Percentiles rank a stretch among this genome's conserved stretches.
Conservation (phyloP, 2,329 filamentous ascomycete genomes). For the Orbilia javanica region DNA sequence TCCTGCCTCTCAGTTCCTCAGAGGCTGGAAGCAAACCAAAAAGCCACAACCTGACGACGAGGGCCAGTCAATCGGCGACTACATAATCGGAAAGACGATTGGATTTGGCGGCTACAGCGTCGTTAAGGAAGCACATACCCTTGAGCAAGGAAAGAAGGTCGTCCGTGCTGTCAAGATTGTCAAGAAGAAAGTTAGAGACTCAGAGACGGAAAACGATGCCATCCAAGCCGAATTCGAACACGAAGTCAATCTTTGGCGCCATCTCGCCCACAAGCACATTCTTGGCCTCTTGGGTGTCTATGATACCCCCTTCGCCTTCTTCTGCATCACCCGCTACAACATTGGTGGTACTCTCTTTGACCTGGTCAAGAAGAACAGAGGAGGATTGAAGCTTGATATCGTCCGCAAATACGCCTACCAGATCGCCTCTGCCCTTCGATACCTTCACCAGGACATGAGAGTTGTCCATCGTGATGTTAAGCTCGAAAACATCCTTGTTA, state of each 20-base stretch:
- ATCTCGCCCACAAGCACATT: slow-evolving; percentile 74
- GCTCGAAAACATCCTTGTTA: slow-evolving; percentile 75
- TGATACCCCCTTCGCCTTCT: slow-evolving; percentile 77
- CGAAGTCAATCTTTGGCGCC: slow-evolving; percentile 77
- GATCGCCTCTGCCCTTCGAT: slow-evolving; percentile 74
- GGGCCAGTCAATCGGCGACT: slow-evolving; percentile 76
- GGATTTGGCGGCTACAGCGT: slow-evolving; percentile 76
- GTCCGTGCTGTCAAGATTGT: slow-evolving; percentile 78
- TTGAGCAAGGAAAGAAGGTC: slow-evolving; percentile 70
- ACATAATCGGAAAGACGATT: slow-evolving; percentile 76
- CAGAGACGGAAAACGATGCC: slow-evolving; percentile 74
- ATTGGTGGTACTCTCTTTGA: slow-evolving; percentile 76
- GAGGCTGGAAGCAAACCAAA: slow-evolving; percentile 54
- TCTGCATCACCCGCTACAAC: slow-evolving; percentile 69
- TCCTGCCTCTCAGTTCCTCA: slow-evolving; percentile 51
- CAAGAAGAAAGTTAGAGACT: slow-evolving; percentile 71
- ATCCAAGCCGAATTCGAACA: slow-evolving; percentile 77
- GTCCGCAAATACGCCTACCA: slow-evolving; percentile 75
- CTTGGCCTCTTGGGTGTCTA: slow-evolving; percentile 75
- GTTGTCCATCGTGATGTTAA: slow-evolving; percentile 78
- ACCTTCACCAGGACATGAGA: slow-evolving; percentile 76
- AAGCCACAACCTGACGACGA: slow-evolving; percentile 72
- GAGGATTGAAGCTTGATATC: slow-evolving; percentile 69
- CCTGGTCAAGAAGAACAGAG: slow-evolving; percentile 71
- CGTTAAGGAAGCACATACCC: slow-evolving; percentile 76